Evolutionary conservation across 2,329 filamentous ascomycete genomes (phyloP), one percentile per base, ranked within the genome.

Genomic region (Gaeumannomyces sp.): DNA sequence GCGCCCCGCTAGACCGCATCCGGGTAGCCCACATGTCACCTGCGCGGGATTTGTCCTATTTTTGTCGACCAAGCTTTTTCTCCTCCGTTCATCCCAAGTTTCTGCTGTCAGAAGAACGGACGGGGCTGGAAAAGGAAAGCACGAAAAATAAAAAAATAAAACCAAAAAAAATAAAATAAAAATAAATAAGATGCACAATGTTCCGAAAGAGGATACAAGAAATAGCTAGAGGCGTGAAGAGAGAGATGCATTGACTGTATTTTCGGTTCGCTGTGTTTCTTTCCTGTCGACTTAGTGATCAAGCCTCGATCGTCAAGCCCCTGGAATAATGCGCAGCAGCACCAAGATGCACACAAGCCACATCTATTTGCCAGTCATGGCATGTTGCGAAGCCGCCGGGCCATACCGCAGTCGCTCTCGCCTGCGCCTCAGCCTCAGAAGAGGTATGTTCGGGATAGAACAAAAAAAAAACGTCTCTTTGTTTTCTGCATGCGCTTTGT

Each of bases 271-370:
- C 29, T 6, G 29, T 29, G 29, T 29, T 19, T 53, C 10, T 53
- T 53, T 2, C n/a, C 14, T 8, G 14, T n/a, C 22, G 22, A 53
- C 45, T 53, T 53, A 25, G 45, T 53, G 45, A 53, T 53, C 45
- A 53, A 53, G 45, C 45, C 45, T 53, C 45, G 25, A 5, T 14
- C 22, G 45, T 22, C 45, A 53, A 53, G 45, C 45, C 45, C 45
- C 45, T n/a, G 45, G 45, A 25, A 53, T 53, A 53, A 53, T 53
- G 45, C 45, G 45, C 45, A 53, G 45, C 45, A 53, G 45, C 45
- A 53, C 16, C 45, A 14, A n/a, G 5, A 53, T 53, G 45, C 45
- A 53, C 45, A 53, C 45, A 53, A 53, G 45, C 45, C 45, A 53
- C 45, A 53, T n/a, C 45, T 53, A 53, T 53, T 53, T 53, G 45